Percentiles rank a stretch among this genome's conserved stretches.
Evolutionary conservation across 2,329 filamentous ascomycete genomes (phyloP).

Genomic region (Ophiostoma ulmi): DNA sequence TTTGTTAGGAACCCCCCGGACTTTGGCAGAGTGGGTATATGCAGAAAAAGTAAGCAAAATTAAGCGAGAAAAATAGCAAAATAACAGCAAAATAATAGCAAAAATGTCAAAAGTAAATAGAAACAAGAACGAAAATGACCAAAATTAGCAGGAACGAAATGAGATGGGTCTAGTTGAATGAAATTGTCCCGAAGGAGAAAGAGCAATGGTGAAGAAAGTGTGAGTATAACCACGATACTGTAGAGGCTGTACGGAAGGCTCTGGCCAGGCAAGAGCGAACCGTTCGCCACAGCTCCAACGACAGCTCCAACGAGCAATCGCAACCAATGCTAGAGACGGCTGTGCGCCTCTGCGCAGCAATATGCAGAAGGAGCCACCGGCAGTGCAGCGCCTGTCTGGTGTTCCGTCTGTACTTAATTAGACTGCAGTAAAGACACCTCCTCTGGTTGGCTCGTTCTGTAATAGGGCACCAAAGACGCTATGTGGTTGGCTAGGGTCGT

Average conservation of each 20-base stretch:
- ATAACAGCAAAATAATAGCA: constrained; percentile 11
- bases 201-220: neutral
- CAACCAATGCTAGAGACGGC: constrained; percentile 8
- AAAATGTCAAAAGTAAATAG: constrained; percentile 13
- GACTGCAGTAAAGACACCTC: neutral
- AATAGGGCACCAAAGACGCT: no score
- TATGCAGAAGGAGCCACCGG: neutral
- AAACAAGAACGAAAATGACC: neutral
- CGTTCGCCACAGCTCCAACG: neutral
- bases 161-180: neutral
- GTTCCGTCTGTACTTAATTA: no score
- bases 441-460: neutral
- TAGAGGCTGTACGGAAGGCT: neutral
- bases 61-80: constrained; percentile 16
- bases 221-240: neutral
- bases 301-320: neutral
- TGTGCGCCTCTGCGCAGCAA: neutral
- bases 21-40: constrained; percentile 21
- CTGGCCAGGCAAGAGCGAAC: constrained; percentile 2
- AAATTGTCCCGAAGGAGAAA: constrained; percentile 1
- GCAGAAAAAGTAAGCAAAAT: constrained; percentile 11
- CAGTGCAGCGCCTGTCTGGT: neutral
- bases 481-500: no score
- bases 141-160: constrained; percentile 2
- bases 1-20: constrained; percentile 22